These are phyloP conservation scores for Acanthamoeba lenticulata DNA, from an alignment of 208 protist genomes.

Conservation along the genomic window DNA sequence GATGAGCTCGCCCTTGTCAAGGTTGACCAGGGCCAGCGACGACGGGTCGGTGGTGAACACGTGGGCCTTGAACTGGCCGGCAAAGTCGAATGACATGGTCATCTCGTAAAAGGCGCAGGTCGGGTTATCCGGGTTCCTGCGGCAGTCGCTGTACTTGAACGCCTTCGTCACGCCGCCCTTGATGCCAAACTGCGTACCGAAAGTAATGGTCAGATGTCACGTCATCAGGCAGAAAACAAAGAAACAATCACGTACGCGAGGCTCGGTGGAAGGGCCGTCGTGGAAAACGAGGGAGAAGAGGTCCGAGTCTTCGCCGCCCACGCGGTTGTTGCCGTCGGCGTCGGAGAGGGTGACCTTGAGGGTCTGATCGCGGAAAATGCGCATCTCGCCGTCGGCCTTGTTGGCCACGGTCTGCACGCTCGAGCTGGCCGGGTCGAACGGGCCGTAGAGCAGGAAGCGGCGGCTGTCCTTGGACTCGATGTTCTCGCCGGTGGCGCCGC, in stretches of 20 bases:
- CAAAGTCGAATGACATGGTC: neutral
- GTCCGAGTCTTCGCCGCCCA: neutral
- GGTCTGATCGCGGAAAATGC: neutral
- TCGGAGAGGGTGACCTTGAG: neutral
- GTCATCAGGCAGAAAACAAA: neutral
- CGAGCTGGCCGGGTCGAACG: neutral
- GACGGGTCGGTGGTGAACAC: neutral
- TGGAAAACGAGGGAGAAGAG: neutral
- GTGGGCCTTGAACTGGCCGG: neutral
- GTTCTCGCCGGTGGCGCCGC: neutral
- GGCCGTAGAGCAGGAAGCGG: neutral
- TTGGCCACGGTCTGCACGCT: neutral
- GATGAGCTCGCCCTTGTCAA: neutral
- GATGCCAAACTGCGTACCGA: neutral
- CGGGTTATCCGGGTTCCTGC: neutral
- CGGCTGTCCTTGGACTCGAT: neutral
- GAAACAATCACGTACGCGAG: neutral
- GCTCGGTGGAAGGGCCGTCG: neutral
- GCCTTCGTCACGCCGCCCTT: neutral
- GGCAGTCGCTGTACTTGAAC: neutral
- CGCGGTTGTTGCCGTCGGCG: neutral
- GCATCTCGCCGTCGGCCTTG: neutral
- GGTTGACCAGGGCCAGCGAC: neutral
- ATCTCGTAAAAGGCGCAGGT: conserved; percentile 36
- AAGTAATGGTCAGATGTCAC: neutral